Base-by-base conservation (phyloP, 75 land plant genomes). In the Sequoia sempervirens region DNA sequence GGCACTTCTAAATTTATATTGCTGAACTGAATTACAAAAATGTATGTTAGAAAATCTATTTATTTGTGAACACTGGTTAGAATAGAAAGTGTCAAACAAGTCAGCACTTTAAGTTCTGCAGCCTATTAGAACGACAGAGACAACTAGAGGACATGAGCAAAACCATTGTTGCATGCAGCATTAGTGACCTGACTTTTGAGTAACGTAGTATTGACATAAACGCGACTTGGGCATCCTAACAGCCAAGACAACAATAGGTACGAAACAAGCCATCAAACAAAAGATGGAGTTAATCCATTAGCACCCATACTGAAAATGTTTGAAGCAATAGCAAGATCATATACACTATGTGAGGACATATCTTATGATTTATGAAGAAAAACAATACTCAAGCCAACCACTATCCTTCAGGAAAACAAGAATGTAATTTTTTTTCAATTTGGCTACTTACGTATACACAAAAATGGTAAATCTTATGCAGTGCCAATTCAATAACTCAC, bases 401-500 rank as follows among this genome's bases (percentile, higher is more conserved):
- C 46, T 28, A 45, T 80, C 3, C 56, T 28, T 32, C 2, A n/a
- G 81, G 36, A 43, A 80, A 20, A 46, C 46, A 26, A 80, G 32
- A 54, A 50, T 18, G 20, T 50, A 36, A 14, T 52, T 81, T 11
- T 38, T 34, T n/a, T 52, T 32, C 38, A 81, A 47, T 32, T 17
- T 20, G 36, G 28, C 18, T 53, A 20, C 38, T 32, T 12, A 4
- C 66, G 6, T 9, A 26, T 14, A 50, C 4, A 80, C 43, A 81
- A 75, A 61, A 68, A 41, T 45, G 74, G 12, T 1, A 17, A 82
- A 14, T 53, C 23, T 69, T 23, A 47, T 14, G 32, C 12, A 47
- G 17, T 54, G 87, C 30, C 32, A 80, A 61, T 68, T 68, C 53
- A 34, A 38, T 36, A 38, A 50, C 82, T 74, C n/a, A 93, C 99